Base-by-base conservation (phyloP, 176 grass and related monocot genomes). In the Oryza officinalis region DNA sequence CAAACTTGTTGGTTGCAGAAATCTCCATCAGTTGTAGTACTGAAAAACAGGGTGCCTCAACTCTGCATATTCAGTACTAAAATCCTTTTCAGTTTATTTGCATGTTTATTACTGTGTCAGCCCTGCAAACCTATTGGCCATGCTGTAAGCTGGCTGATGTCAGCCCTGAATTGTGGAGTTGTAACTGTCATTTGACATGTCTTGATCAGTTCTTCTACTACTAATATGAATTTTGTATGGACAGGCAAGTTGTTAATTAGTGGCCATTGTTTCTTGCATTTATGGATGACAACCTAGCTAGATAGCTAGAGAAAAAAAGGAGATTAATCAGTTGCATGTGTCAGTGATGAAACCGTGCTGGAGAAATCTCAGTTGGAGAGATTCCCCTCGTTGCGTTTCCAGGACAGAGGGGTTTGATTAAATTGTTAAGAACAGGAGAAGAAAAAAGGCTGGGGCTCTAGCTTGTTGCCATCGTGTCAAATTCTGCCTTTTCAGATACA, bases 291-390 rank as follows among this genome's bases (percentile, higher is more conserved):
- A 86, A 61, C 76, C 40, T 74, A 74, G 69, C 30, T 40, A 75
- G 40, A 41, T 72, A 73, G 69, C 30, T 40, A 75, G 61, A 75
- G 43, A 67, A 80, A 80, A 37, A 38, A 33, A 64, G 69, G 10
- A 33, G 66, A 69, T 69, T 37, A 32, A 33, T 57, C 54, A 50
- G 73, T 71, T 75, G 71, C 22, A 75, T 69, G 69, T 80, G 63
- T 31, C 76, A 57, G 64, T 15, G 27, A 49, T 12, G 81, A 74
- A 64, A 37, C 76, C 26, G 37, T 79, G 81, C 46, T 68, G 80
- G 74, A 79, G 68, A 88, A 67, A 80, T 80, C 68, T 80, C 87
- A 67, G 60, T 59, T 74, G 75, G 61, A 89, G 87, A 88, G 18
- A 57, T 84, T 80, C 81, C 69, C 43, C 33, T 38, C 3, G 65